Evolutionary conservation across 306 rosid genomes (phyloP).

Genomic region (Fragaria ananassa): DNA sequence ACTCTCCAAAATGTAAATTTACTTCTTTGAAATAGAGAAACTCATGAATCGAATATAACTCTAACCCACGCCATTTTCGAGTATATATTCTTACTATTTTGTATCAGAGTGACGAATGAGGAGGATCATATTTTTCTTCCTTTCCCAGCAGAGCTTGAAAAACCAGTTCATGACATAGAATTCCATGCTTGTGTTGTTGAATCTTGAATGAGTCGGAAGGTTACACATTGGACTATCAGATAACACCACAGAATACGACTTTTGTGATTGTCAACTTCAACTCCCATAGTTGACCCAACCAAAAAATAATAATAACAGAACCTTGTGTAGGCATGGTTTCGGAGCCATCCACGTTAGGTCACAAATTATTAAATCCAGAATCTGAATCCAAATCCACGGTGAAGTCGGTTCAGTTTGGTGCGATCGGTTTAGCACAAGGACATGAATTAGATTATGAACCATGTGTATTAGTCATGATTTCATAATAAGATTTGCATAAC

Average conservation of each 20-base stretch:
- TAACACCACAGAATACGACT: background rate
- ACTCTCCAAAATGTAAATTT: no score
- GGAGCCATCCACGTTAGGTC: background rate
- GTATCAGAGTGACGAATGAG: background rate
- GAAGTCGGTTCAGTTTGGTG: background rate
- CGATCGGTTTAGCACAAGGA: background rate
- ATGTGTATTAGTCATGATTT: background rate
- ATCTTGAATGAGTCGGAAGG: background rate
- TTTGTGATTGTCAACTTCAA: background rate
- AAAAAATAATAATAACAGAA: background rate
- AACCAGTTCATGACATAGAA: background rate
- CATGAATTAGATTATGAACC: background rate
- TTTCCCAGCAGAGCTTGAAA: background rate
- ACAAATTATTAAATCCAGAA: conserved; percentile 3
- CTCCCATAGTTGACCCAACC: background rate
- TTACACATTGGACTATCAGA: background rate
- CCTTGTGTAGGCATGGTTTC: background rate
- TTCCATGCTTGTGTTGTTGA: background rate
- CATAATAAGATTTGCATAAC: background rate
- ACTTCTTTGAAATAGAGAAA: no score
- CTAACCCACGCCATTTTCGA: no score
- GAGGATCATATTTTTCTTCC: background rate
- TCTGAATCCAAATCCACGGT: background rate
- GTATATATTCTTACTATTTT: no score
- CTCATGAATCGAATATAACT: no score